phyloP scores from a whole-genome alignment of 257 asterid species.

The Lantana camara region DNA sequence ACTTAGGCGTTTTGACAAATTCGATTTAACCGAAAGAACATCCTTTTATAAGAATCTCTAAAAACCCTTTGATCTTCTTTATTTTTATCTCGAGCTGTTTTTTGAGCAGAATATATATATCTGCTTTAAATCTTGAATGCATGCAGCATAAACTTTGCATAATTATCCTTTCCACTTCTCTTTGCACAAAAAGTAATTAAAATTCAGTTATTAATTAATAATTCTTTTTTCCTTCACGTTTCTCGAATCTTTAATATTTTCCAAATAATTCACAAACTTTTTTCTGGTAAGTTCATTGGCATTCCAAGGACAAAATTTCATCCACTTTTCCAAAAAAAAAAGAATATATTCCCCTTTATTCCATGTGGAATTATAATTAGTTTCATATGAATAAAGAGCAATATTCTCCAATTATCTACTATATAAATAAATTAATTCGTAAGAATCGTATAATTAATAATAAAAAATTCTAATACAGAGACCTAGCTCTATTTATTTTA shows the following conservation, averaged over 20 bases:
- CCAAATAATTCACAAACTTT: no score
- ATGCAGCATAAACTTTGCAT: slow-evolving; percentile 20
- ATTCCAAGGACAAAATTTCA: slow-evolving; percentile 16
- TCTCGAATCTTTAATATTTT: slow-evolving; percentile 21
- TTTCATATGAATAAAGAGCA: slow-evolving; percentile 38
- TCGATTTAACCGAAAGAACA: no score
- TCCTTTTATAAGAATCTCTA: no score
- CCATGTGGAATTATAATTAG: slow-evolving; percentile 35
- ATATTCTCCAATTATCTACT: slow-evolving; percentile 45
- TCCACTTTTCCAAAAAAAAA: slow-evolving; percentile 14
- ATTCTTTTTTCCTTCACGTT: slow-evolving; percentile 32
- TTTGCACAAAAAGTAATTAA: neutral
- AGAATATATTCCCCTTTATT: slow-evolving; percentile 51
- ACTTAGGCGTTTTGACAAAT: no score
- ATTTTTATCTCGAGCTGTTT: neutral
- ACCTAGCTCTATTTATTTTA: neutral
- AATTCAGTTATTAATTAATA: slow-evolving; percentile 1
- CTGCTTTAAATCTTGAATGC: slow-evolving; percentile 19
- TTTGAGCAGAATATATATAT: slow-evolving; percentile 28
- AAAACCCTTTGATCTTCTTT: no score
- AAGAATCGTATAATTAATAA: slow-evolving; percentile 25
- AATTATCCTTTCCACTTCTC: slow-evolving; percentile 29
- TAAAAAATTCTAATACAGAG: neutral
- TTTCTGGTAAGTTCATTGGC: slow-evolving; percentile 18
- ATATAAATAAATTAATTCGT: neutral